These are phyloP conservation scores for Rhizophagus clarus DNA, from an alignment of 192 early-diverging fungal species.

Conservation along the genomic window DNA sequence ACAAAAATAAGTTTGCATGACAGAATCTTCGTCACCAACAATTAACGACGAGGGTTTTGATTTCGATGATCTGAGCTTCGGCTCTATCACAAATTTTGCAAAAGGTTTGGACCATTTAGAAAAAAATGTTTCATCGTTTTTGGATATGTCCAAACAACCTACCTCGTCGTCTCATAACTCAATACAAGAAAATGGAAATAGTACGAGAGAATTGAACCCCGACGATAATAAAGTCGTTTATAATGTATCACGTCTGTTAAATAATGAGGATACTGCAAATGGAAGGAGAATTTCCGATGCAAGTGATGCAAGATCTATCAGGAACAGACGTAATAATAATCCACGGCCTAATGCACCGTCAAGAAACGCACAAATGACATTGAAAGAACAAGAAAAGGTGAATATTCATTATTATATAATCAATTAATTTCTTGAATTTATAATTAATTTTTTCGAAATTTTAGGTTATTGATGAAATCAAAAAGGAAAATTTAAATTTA, in stretches of 20 bases:
- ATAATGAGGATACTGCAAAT: background rate
- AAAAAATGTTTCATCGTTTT: slow-evolving; percentile 12
- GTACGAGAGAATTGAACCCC: background rate
- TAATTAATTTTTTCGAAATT: background rate
- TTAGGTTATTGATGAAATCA: slow-evolving; percentile 57
- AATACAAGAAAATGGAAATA: background rate
- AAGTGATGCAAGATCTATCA: background rate
- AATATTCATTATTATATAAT: background rate
- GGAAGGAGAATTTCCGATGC: background rate
- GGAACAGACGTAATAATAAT: background rate
- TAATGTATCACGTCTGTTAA: background rate
- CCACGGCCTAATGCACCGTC: background rate
- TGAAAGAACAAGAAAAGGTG: slow-evolving; percentile 59
- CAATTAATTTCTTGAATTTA: background rate
- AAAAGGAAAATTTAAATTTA: slow-evolving; percentile 58
- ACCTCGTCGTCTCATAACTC: background rate
- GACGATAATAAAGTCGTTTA: slow-evolving; percentile 1
- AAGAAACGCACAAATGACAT: slow-evolving; percentile 40
- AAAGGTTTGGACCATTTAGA: slow-evolving; percentile 8
- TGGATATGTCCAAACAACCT: background rate
- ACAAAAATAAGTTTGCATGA: background rate
- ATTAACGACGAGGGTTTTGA: background rate
- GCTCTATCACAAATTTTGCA: slow-evolving; percentile 8
- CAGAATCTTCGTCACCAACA: background rate
- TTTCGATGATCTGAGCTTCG: background rate